Evolutionary conservation across 768 basidiomycete species (phyloP).

Genomic region (Podaxis pistillaris): DNA sequence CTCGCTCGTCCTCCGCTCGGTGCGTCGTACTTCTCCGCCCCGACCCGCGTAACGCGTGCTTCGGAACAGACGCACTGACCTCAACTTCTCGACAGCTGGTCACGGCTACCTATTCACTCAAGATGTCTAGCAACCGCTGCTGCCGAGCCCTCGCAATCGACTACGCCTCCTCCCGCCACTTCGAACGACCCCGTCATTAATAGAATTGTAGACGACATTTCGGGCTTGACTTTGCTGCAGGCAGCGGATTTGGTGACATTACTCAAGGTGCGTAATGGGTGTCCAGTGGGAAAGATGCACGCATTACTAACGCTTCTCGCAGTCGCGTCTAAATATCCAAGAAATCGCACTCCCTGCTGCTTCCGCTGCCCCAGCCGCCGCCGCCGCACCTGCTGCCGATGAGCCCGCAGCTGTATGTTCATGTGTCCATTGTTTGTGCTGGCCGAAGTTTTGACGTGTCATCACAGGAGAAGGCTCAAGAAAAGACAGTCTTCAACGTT

Average conservation of each 20-base stretch:
- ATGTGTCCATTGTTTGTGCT: not conserved
- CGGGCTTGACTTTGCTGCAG: constrained; percentile 83
- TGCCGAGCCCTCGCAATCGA: constrained; percentile 38
- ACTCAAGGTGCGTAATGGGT: constrained; percentile 66
- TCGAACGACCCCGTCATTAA: constrained; percentile 65
- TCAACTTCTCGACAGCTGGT: constrained; percentile 29
- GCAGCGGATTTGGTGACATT: constrained; percentile 91
- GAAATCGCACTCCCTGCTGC: constrained; percentile 93
- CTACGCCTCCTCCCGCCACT: constrained; percentile 41
- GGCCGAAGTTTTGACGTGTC: not conserved
- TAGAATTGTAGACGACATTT: constrained; percentile 92
- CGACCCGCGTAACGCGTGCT: constrained; percentile 5
- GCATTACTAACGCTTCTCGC: constrained; percentile 7
- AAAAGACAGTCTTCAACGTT: constrained; percentile 97
- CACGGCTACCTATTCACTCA: constrained; percentile 36
- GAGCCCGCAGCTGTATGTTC: constrained; percentile 63
- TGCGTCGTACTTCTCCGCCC: constrained; percentile 19
- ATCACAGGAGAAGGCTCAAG: constrained; percentile 88
- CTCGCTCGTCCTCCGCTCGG: constrained; percentile 39
- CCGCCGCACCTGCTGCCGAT: constrained; percentile 56
- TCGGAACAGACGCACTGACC: constrained; percentile 10
- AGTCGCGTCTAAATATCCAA: constrained; percentile 94
- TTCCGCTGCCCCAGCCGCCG: constrained; percentile 54
- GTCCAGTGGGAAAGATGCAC: not conserved
- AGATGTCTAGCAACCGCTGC: constrained; percentile 61